A percentile compares a stretch with the other conserved stretches of the same genome.
Evolutionary conservation across 2,329 filamentous ascomycete genomes (phyloP).

Genomic region (Diaporthe vaccinii): DNA sequence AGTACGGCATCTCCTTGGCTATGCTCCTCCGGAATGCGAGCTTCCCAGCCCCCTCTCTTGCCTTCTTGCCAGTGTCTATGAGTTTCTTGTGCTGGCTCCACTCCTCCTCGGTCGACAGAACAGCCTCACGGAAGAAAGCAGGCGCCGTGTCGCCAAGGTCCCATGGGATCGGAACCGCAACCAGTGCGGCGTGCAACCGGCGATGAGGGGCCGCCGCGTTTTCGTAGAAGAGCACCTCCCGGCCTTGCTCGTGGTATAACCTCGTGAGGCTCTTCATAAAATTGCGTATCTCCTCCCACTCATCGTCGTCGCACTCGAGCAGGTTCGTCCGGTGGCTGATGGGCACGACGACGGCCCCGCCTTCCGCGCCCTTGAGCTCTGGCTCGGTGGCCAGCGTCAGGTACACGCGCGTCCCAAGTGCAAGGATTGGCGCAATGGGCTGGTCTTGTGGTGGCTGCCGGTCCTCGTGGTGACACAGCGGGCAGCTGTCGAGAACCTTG

Average conservation of each 20-base stretch:
- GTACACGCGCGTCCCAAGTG: slow-evolving; percentile 87
- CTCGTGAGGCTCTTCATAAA: slow-evolving; percentile 98
- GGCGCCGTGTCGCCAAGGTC: slow-evolving; percentile 92
- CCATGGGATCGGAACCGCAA: slow-evolving; percentile 89
- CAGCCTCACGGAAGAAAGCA: slow-evolving; percentile 95
- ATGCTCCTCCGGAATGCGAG: slow-evolving; percentile 85
- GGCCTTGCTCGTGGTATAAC: slow-evolving; percentile 94
- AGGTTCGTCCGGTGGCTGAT: slow-evolving; percentile 89
- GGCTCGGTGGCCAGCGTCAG: slow-evolving; percentile 92
- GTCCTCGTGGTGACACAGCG: slow-evolving; percentile 94
- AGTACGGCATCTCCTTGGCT: slow-evolving; percentile 98
- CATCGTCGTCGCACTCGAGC: slow-evolving; percentile 95
- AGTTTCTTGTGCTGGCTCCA: slow-evolving; percentile 97
- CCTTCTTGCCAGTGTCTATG: slow-evolving; percentile 83
- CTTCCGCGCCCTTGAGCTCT: slow-evolving; percentile 78
- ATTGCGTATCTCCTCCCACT: slow-evolving; percentile 99
- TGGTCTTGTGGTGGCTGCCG: slow-evolving; percentile 71
- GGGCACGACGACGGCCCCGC: slow-evolving; percentile 89
- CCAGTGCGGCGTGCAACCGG: slow-evolving; percentile 86
- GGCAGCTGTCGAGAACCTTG: slow-evolving; percentile 86
- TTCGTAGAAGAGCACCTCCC: slow-evolving; percentile 96
- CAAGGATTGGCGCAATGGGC: slow-evolving; percentile 87
- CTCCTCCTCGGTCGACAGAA: slow-evolving; percentile 88
- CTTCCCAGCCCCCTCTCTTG: slow-evolving; percentile 79
- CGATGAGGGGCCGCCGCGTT: slow-evolving; percentile 88